Evolutionary conservation across 306 rosid genomes (phyloP).

Genomic region (Begonia fuchsioides): DNA sequence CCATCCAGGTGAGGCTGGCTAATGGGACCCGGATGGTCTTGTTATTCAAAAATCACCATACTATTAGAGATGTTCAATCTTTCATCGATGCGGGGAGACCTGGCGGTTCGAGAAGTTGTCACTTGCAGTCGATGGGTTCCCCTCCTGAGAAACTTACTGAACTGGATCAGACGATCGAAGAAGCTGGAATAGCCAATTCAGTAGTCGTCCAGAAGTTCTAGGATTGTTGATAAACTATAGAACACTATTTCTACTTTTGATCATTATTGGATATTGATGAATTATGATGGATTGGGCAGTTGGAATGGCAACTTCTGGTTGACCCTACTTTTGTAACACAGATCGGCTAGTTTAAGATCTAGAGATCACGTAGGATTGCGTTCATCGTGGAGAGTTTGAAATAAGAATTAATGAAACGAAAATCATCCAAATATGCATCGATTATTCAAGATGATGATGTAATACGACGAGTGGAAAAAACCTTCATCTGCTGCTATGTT

Average conservation of each 20-base stretch:
- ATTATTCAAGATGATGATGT: no score
- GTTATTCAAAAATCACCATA: slow-evolving; percentile 75
- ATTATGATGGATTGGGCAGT: no score
- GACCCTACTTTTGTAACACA: no score
- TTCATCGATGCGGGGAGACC: slow-evolving; percentile 90
- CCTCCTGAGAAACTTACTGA: slow-evolving; percentile 83
- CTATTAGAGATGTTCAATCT: slow-evolving; percentile 64
- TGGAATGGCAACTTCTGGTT: no score
- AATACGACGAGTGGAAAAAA: no score
- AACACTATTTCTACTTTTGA: no score
- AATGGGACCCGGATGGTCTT: slow-evolving; percentile 94
- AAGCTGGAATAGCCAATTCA: slow-evolving; percentile 84
- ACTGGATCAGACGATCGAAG: slow-evolving; percentile 75
- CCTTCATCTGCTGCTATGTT: not conserved
- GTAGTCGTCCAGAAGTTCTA: slow-evolving; percentile 68
- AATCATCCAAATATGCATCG: no score
- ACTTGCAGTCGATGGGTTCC: slow-evolving; percentile 83
- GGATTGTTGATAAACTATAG: not conserved
- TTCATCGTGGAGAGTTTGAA: no score
- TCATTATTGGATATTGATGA: no score
- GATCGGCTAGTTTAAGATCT: no score
- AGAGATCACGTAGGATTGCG: no score
- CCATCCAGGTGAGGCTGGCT: slow-evolving; percentile 83
- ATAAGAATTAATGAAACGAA: no score
- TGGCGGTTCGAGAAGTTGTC: slow-evolving; percentile 52